Conservation (phyloP, 2,329 filamentous ascomycete genomes). For the Beauveria sp. region DNA sequence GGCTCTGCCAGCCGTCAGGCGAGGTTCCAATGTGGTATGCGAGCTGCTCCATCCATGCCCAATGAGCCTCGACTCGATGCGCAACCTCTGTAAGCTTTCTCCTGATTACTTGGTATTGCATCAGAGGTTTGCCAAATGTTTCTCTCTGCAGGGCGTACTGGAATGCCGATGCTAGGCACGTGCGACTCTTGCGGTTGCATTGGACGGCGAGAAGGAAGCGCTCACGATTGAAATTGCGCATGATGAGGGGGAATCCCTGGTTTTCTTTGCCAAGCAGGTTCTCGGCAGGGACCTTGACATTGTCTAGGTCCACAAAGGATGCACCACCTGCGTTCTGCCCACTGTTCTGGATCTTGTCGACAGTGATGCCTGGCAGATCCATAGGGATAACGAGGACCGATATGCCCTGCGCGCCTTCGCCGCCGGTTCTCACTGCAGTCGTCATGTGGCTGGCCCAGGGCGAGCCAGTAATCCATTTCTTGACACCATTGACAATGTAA, state of each 20-base stretch:
- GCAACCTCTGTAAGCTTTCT: conserved; percentile 53
- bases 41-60: conserved; percentile 55
- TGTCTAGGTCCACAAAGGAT: conserved; percentile 47
- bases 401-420: conserved; percentile 43
- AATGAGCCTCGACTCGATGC: conserved; percentile 51
- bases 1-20: conserved; percentile 20
- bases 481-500: conserved; percentile 58
- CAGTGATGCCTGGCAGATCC: conserved; percentile 39
- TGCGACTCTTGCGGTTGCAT: conserved; percentile 49
- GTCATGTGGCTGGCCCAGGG: conserved; percentile 55
- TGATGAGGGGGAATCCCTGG: conserved; percentile 48
- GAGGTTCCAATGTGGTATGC: conserved; percentile 41
- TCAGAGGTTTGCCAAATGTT: conserved; percentile 52
- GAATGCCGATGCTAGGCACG: conserved; percentile 46
- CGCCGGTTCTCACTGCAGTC: conserved; percentile 53
- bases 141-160: conserved; percentile 42
- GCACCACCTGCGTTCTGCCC: conserved; percentile 59
- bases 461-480: conserved; percentile 62
- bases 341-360: conserved; percentile 52
- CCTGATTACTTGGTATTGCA: conserved; percentile 51
- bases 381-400: conserved; percentile 51
- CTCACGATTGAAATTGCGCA: conserved; percentile 54
- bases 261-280: conserved; percentile 49
- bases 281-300: conserved; percentile 44
- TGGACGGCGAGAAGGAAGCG: conserved; percentile 49